Evolutionary conservation across 1,284 basidiomycete genomes (phyloP).

Genomic region (Cutaneotrichosporon mucoides): DNA sequence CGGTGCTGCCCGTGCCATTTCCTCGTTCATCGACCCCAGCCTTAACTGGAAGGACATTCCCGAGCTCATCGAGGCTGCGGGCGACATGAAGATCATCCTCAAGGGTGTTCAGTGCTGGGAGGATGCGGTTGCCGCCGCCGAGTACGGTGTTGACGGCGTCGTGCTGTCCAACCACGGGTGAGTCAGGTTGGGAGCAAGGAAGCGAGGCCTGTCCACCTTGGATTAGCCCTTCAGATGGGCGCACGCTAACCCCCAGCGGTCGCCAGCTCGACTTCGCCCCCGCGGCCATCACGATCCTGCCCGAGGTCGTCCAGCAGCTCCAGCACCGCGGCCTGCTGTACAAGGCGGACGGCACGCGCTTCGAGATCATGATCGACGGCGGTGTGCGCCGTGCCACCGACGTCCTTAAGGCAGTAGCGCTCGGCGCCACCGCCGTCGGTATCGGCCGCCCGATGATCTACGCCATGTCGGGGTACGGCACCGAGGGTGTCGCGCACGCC

Average conservation of each 20-base stretch:
- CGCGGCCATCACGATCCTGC: conserved; percentile 83
- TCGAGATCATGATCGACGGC: conserved; percentile 87
- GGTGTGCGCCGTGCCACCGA: conserved; percentile 88
- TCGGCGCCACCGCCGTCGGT: conserved; percentile 77
- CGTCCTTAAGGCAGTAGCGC: conserved; percentile 84
- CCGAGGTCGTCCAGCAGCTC: conserved; percentile 75
- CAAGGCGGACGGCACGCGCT: conserved; percentile 51
- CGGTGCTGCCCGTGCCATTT: conserved; percentile 89
- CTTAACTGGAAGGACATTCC: conserved; percentile 80
- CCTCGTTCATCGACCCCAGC: conserved; percentile 90
- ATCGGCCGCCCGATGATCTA: conserved; percentile 79
- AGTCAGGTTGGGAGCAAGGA: not conserved
- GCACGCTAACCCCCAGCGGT: conserved; percentile 49
- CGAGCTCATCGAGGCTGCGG: conserved; percentile 86
- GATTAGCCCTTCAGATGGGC: no score
- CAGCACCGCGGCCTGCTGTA: conserved; percentile 59
- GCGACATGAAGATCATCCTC: conserved; percentile 78
- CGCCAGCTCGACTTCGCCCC: conserved; percentile 88
- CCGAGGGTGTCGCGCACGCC: conserved; percentile 70
- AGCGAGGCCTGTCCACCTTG: no score
- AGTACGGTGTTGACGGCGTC: conserved; percentile 72
- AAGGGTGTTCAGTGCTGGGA: conserved; percentile 95
- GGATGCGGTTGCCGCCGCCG: conserved; percentile 85
- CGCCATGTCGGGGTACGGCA: conserved; percentile 82
- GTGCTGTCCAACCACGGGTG: conserved; percentile 55